phyloP scores from a whole-genome alignment of 768 basidiomycete species.

The Suillus weaverae region DNA sequence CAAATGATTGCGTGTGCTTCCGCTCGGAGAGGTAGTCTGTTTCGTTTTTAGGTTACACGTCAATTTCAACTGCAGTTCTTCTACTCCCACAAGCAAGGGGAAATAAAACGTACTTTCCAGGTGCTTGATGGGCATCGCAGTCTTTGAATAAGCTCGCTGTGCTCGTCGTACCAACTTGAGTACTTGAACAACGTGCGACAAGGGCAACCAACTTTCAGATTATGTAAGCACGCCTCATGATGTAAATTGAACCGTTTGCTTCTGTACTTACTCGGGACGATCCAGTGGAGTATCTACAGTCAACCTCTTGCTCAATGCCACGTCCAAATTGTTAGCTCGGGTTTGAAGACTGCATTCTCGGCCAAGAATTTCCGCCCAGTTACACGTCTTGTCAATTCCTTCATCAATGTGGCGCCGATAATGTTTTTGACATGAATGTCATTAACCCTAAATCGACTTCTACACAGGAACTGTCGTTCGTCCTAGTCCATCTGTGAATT shows the following conservation, averaged over 20 bases:
- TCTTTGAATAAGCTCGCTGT: slow-evolving; percentile 13
- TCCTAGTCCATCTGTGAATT: slow-evolving; percentile 13
- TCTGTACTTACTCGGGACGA: neutral
- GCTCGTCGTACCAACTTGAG: slow-evolving; percentile 5
- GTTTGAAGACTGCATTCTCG: neutral
- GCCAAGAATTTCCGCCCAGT: no score
- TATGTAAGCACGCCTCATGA: slow-evolving; percentile 26
- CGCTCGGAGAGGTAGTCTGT: slow-evolving; percentile 84
- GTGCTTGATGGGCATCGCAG: slow-evolving; percentile 77
- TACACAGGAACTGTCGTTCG: neutral
- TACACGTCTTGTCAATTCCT: slow-evolving; percentile 4
- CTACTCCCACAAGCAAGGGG: neutral
- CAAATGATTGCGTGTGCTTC: slow-evolving; percentile 81
- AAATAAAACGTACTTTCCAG: slow-evolving; percentile 62
- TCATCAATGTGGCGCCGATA: neutral
- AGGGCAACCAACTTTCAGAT: slow-evolving; percentile 18
- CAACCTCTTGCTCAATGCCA: slow-evolving; percentile 13
- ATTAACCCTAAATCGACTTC: slow-evolving; percentile 2
- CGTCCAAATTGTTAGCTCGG: neutral
- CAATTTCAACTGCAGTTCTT: slow-evolving; percentile 3
- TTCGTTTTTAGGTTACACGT: slow-evolving; percentile 2
- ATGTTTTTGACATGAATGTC: neutral
- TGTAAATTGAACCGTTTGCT: neutral
- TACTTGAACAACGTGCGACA: slow-evolving; percentile 23
- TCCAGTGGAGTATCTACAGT: neutral